Conservation (phyloP, 2,329 filamentous ascomycete species). For the Aspergillus felis region DNA sequence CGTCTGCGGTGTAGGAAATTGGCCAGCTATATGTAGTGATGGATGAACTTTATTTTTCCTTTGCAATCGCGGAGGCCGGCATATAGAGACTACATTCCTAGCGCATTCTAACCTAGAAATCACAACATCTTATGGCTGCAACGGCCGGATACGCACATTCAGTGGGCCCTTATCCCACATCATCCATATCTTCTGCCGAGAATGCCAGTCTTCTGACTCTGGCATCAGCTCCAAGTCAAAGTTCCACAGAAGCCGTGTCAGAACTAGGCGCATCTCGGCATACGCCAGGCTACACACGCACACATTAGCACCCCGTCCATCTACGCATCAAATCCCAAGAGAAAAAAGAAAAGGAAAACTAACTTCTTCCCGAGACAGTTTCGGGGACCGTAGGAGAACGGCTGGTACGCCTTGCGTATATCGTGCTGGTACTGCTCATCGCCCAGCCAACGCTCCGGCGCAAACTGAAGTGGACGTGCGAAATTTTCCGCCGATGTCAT, state of each 20-base stretch:
- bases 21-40: not conserved
- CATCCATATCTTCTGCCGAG: not conserved
- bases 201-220: not conserved
- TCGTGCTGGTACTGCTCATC: constrained; percentile 38
- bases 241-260: constrained; percentile 45
- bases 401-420: constrained; percentile 43
- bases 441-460: constrained; percentile 15
- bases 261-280: constrained; percentile 47
- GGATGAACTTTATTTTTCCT: not conserved
- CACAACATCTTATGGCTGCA: not conserved
- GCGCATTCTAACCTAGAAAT: not conserved
- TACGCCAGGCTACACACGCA: constrained; percentile 39
- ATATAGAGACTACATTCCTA: not conserved
- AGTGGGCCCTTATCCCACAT: not conserved
- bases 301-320: not conserved
- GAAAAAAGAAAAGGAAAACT: constrained; percentile 16
- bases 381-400: constrained; percentile 48
- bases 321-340: not conserved
- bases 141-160: not conserved
- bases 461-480: constrained; percentile 9
- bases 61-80: not conserved
- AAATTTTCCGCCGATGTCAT: constrained; percentile 7
- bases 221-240: constrained; percentile 39
- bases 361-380: constrained; percentile 50
- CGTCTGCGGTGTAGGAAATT: not conserved